phyloP scores from a whole-genome alignment of 768 basidiomycete species.

The Porpolomopsis calyptriformis region DNA sequence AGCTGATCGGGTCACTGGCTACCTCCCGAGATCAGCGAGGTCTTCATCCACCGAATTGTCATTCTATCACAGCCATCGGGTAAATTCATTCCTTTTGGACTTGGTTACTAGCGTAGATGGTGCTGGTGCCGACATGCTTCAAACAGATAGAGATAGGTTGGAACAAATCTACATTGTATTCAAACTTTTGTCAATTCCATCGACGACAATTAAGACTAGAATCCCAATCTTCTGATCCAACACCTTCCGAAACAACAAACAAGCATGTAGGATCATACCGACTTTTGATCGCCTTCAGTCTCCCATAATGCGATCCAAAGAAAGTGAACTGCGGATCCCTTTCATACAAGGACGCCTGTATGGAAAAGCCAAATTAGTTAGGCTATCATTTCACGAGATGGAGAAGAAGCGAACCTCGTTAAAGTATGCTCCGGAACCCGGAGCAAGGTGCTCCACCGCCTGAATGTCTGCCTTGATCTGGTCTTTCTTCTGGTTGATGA shows the following conservation, averaged over 20 bases:
- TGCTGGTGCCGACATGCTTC: too few species aligned
- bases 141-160: too few species aligned
- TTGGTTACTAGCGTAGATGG: too few species aligned
- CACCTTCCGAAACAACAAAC: constrained; percentile 37
- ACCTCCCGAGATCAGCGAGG: too few species aligned
- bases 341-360: constrained; percentile 35
- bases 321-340: constrained; percentile 31
- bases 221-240: constrained; percentile 44
- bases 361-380: not conserved
- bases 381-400: not conserved
- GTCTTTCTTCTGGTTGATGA: constrained; percentile 13
- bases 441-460: constrained; percentile 18
- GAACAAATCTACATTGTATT: too few species aligned
- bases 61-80: too few species aligned
- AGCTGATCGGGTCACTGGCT: too few species aligned
- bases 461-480: constrained; percentile 14
- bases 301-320: constrained; percentile 35
- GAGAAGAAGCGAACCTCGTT: constrained; percentile 29
- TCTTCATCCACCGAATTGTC: too few species aligned
- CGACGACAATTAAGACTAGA: constrained; percentile 16
- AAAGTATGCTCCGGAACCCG: constrained; percentile 34
- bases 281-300: constrained; percentile 31
- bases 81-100: too few species aligned
- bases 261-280: constrained; percentile 35
- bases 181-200: not conserved